Base-by-base conservation (phyloP, 1,139 yeast genomes). In the Arxiozyma slooffiae region DNA sequence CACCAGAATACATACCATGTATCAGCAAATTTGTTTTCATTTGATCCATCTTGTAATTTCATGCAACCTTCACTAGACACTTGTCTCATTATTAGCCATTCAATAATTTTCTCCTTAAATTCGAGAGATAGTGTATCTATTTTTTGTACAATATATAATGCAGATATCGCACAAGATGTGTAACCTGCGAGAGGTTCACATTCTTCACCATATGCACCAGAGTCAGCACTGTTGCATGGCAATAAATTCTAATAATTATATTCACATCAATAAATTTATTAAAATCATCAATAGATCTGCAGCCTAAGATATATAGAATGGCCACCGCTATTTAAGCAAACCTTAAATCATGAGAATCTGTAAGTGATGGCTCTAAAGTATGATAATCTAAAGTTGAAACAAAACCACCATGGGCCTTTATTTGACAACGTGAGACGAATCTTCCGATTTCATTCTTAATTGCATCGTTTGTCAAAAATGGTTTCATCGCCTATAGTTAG, bases 1-100 rank as follows among this genome's bases (percentile, higher is more conserved):
- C 81, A 78, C 98, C 98, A 92, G 76, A 90, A 92, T 8, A 87
- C 79, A 66, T 92, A 92, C 68, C 98, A 92, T 0, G 96, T 85
- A 66, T 92, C 98, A 4, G 85, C 84, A 48, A 76, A 77, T 64
- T 92, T 92, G 64, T 89, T 88, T 14, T 63, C 62, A 49, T 63
- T 63, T 41, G 53, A 62, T 8, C 57, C 66, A 24, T 53, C 55
- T 49, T 55, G 61, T 22, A 52, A 73, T 50, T 67, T 68, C 47
- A 51, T 56, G 41, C 51, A 56, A 14, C 61, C 64, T 22, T 51
- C 48, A 38, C 47, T 55, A 8, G 61, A 58, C 0, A 81, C 75
- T 59, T 87, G 95, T 47, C 95, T 71, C 50, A 78, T 82, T 0
- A 77, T 72, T 24, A 86, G 68, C 83, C 88, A 87, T 22, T 71